Base-by-base conservation (phyloP, 202 grass and related monocot genomes). In the Schoenoplectus tabernaemontani region DNA sequence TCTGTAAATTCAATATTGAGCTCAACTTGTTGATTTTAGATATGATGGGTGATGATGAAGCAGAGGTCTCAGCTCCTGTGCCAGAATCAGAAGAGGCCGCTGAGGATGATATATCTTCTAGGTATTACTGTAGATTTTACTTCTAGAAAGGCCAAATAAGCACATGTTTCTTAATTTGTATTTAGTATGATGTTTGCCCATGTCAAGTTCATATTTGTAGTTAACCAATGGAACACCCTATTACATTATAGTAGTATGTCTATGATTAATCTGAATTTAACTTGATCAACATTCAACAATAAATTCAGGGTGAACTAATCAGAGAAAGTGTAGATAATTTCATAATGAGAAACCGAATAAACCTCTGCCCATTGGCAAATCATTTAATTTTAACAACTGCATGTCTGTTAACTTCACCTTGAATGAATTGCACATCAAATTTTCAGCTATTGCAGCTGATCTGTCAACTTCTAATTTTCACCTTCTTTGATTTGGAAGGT, bases 91-190 rank as follows among this genome's bases (percentile, higher is more conserved):
- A 97, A 83, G 89, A 94, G 79, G 88, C 94, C 43, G 88, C 84
- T 65, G 96, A 98, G 64, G 96, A 95, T 89, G 96, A 98, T 85
- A 86, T 95, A 32, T 98, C 96, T 89, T 98, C 96, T 79, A 94
- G 96, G 96, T n/a, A n/a, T n/a, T n/a, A n/a, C n/a, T n/a, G n/a
- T n/a, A n/a, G n/a, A n/a, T n/a, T n/a, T n/a, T n/a, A n/a, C n/a
- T n/a, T n/a, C n/a, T n/a, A n/a, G n/a, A n/a, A n/a, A n/a, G n/a
- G n/a, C n/a, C n/a, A n/a, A n/a, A n/a, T 98, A 83, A 17, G 12
- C 30, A 8, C 70, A 54, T 20, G 28, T n/a, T 56, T 54, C 16
- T 51, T 74, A 17, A 9, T 22, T 39, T 19, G 26, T 34, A 8
- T 51, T 74, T 74, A 5, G 15, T 53, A 53, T n/a, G 51, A 36